Evolutionary conservation across 2,329 filamentous ascomycete genomes (phyloP).

Genomic region (Bipolaris oryzae): DNA sequence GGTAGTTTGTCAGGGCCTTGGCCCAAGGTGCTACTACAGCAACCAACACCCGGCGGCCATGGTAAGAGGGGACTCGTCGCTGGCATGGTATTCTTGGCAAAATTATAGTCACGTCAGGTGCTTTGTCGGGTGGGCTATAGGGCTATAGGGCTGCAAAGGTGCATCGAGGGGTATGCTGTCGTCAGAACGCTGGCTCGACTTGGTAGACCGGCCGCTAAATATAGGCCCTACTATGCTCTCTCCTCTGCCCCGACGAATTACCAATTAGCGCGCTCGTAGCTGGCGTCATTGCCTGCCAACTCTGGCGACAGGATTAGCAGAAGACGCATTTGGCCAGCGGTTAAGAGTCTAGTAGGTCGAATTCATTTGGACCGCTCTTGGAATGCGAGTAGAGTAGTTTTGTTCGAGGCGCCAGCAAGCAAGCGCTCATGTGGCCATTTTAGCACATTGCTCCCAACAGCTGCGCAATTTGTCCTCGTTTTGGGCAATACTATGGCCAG

Average conservation of each 20-base stretch:
- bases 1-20: slow-evolving; percentile 20
- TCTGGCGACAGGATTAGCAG: slow-evolving; percentile 24
- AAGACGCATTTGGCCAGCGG: slow-evolving; percentile 14
- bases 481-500: slow-evolving; percentile 11
- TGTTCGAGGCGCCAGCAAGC: slow-evolving; percentile 1
- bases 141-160: slow-evolving; percentile 27
- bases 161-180: slow-evolving; percentile 16
- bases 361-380: too few species aligned
- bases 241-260: slow-evolving; percentile 6
- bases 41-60: slow-evolving; percentile 17
- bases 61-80: slow-evolving; percentile 16
- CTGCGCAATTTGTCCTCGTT: slow-evolving; percentile 2
- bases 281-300: slow-evolving; percentile 1
- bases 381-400: slow-evolving; percentile 12
- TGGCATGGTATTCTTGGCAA: slow-evolving; percentile 14
- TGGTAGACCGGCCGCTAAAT: slow-evolving; percentile 29
- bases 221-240: slow-evolving; percentile 24
- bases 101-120: slow-evolving; percentile 12
- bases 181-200: slow-evolving; percentile 26
- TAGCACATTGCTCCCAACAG: slow-evolving; percentile 11
- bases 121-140: slow-evolving; percentile 27
- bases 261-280: slow-evolving; percentile 6
- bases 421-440: slow-evolving; percentile 22
- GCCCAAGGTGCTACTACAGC: slow-evolving; percentile 17
- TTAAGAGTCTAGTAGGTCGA: slow-evolving; percentile 1